Conservation (phyloP, 371 early-diverging fungal species). For the Dichotomocladium elegans region DNA sequence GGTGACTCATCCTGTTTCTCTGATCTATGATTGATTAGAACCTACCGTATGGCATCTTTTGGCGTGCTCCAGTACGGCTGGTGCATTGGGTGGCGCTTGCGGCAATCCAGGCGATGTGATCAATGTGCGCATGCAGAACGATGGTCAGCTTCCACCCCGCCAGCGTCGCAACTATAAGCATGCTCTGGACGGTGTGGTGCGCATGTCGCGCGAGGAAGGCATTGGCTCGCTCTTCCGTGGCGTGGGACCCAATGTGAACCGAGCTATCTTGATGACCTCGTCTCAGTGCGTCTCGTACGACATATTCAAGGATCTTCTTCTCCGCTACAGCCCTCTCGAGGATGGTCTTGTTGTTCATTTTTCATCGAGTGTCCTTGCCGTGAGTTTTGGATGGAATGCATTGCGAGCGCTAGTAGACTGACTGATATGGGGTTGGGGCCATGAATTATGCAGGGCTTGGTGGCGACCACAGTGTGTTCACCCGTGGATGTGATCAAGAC, state of each 20-base stretch:
- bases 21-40: slow-evolving; percentile 18
- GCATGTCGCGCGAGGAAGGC: slow-evolving; percentile 59
- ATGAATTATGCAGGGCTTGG: slow-evolving; percentile 43
- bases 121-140: slow-evolving; percentile 71
- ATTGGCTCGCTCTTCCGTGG: slow-evolving; percentile 52
- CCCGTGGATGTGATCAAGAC: slow-evolving; percentile 77
- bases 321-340: slow-evolving; percentile 34
- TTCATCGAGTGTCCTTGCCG: slow-evolving; percentile 55
- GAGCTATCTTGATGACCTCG: slow-evolving; percentile 66
- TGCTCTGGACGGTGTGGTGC: slow-evolving; percentile 61
- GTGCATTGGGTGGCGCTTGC: slow-evolving; percentile 60
- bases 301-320: slow-evolving; percentile 48
- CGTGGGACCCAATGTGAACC: slow-evolving; percentile 55
- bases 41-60: slow-evolving; percentile 45
- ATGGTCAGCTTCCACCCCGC: slow-evolving; percentile 57
- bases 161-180: slow-evolving; percentile 59
- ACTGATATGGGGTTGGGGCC: too few relatives aligned
- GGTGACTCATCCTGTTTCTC: too few relatives aligned
- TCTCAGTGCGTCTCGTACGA: slow-evolving; percentile 63
- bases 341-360: slow-evolving; percentile 62
- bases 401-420: too few relatives aligned
- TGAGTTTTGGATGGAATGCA: slow-evolving; percentile 13
- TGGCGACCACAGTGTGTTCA: slow-evolving; percentile 68
- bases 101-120: slow-evolving; percentile 77
- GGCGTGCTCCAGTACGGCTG: slow-evolving; percentile 53